A percentile compares a stretch with the other conserved stretches of the same genome.
phyloP scores from a whole-genome alignment of 176 grass and related monocot genomes.

The Carex cristatella region DNA sequence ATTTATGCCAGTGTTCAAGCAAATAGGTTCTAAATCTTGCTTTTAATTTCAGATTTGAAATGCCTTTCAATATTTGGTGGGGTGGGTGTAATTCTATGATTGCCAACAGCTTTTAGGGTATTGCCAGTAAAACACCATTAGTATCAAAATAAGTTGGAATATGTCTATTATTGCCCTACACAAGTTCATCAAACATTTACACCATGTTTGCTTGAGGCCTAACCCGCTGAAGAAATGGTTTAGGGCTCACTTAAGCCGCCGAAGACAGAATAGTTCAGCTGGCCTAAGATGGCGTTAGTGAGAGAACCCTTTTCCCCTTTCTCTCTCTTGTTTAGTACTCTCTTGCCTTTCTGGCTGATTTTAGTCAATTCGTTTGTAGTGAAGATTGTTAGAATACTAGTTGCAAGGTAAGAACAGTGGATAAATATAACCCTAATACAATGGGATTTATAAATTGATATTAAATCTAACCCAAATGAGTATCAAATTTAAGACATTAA shows the following conservation, averaged over 20 bases:
- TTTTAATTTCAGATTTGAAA: constrained; percentile 62
- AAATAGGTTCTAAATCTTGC: neutral
- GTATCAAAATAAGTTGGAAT: neutral
- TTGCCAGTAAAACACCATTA: neutral
- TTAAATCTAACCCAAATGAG: no score
- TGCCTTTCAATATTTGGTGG: constrained; percentile 97
- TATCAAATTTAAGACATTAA: no score
- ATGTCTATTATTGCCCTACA: neutral
- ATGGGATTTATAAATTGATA: no score
- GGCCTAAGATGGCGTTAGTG: no score
- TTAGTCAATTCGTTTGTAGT: neutral
- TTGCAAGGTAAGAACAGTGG: neutral
- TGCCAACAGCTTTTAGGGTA: constrained; percentile 19
- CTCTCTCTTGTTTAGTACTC: no score
- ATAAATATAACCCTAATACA: no score
- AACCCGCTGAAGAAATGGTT: no score
- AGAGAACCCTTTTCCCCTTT: no score
- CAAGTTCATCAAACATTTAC: neutral
- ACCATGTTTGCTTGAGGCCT: no score
- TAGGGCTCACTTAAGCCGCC: no score
- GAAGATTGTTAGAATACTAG: neutral
- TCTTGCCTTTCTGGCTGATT: neutral
- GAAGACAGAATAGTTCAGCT: no score
- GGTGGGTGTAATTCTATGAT: constrained; percentile 99
- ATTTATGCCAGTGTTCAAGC: neutral